Evolutionary conservation across 441 rosid species (phyloP).

Genomic region (Syzygium syzygioides): DNA sequence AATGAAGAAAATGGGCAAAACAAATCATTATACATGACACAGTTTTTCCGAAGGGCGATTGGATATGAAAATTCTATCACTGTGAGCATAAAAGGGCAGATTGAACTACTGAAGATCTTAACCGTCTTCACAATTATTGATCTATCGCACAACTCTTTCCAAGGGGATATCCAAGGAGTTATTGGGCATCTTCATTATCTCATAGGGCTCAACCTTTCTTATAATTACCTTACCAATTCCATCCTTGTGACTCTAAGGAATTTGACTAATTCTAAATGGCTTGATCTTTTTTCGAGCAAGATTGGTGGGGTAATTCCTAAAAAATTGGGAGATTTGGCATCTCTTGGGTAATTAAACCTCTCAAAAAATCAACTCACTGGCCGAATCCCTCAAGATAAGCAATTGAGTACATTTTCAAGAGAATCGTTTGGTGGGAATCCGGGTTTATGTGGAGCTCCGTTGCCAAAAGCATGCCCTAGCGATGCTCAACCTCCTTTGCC

Average conservation of each 20-base stretch:
- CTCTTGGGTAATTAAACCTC: not conserved
- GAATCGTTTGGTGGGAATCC: not conserved
- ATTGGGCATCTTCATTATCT: not conserved
- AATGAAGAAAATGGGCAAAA: not conserved
- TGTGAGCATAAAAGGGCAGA: not conserved
- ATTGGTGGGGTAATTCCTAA: not conserved
- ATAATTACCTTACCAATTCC: not conserved
- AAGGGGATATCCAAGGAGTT: not conserved
- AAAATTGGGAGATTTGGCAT: not conserved
- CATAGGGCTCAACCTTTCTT: not conserved
- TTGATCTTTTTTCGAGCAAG: not conserved
- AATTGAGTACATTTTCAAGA: not conserved
- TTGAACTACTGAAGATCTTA: fast-evolving
- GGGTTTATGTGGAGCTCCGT: not conserved
- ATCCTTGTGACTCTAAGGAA: not conserved
- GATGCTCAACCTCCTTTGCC: not conserved
- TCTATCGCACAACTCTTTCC: not conserved
- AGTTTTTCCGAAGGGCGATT: fast-evolving
- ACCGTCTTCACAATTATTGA: not conserved
- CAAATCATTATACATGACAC: not conserved
- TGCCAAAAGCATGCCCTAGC: not conserved
- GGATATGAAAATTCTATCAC: too few relatives aligned
- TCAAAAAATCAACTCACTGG: fast-evolving
- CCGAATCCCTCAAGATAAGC: not conserved
- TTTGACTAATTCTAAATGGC: not conserved